Evolutionary conservation across 192 early-diverging fungal genomes (phyloP), one percentile per base, ranked within the genome.

Genomic region (Coemansia sp.): DNA sequence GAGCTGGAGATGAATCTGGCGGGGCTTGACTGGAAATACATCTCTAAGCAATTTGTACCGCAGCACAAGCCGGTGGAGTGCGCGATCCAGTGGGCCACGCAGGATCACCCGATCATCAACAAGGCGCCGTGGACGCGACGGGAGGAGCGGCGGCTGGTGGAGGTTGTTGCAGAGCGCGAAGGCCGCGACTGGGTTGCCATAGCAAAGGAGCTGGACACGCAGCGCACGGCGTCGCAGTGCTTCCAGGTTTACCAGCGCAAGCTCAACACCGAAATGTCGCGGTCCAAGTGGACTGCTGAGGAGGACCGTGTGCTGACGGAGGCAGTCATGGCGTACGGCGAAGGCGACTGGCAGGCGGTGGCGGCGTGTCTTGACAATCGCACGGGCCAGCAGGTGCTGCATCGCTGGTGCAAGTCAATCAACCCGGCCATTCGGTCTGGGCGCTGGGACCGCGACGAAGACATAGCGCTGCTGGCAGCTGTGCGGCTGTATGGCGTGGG

Each of bases 41-140:
- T 80, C 22, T 66, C 73, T 47, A 87, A 85, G 84, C 62, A 76
- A 43, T 82, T 76, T 68, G 84, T 93, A 16, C 84, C 72, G 18
- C 80, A 85, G 42, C 79, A 88, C 63, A 86, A 83, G 21, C 67
- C 89, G 1, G 83, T 83, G n/a, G 90, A 93, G 72, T 93, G 90
- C 61, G 72, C 88, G 45, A 93, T 92, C 61, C 90, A 91, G 74
- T 93, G 90, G 90, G 89, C 89, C 16, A 86, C 83, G 21, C 89
- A 89, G 51, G 90, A 92, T 52, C 92, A 93, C 71, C 92, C 92
- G 5, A 80, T 82, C 11, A 91, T 93, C 74, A 92, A 93, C 75
- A 89, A 88, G 63, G 71, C 54, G 22, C 84, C 84, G 22, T 93
- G 92, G 92, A 77, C 84, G 6, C 79, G 80, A 21, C 40, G 65